A percentile compares a stretch with the other conserved stretches of the same genome.
These are phyloP conservation scores for Verticillium dahliae DNA, from an alignment of 2,329 filamentous ascomycete species.

Conservation along the genomic window DNA sequence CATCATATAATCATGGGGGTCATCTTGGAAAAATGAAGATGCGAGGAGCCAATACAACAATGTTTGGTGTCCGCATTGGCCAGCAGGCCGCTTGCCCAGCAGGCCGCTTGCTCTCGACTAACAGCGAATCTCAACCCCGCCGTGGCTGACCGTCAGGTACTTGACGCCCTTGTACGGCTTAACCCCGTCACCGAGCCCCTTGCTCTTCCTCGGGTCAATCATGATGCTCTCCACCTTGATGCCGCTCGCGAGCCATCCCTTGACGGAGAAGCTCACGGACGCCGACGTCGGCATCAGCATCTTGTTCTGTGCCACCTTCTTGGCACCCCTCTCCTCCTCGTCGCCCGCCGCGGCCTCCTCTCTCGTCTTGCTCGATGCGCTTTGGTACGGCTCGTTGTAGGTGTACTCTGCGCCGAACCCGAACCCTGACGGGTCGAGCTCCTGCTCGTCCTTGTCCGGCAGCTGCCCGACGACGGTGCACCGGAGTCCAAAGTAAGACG, in stretches of 20 bases:
- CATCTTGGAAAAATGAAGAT: too few relatives aligned
- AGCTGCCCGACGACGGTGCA: slow-evolving; percentile 71
- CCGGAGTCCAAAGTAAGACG: slow-evolving; percentile 65
- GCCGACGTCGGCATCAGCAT: slow-evolving; percentile 76
- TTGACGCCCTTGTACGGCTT: slow-evolving; percentile 98
- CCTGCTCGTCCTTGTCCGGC: slow-evolving; percentile 40
- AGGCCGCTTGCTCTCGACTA: slow-evolving; percentile 16
- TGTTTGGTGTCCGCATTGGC: too few relatives aligned
- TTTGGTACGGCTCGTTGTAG: slow-evolving; percentile 53
- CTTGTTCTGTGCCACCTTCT: slow-evolving; percentile 60
- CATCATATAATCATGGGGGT: too few relatives aligned
- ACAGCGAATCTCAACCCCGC: slow-evolving; percentile 58
- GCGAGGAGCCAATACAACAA: too few relatives aligned
- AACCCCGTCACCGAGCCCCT: slow-evolving; percentile 77
- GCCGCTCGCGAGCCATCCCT: slow-evolving; percentile 63
- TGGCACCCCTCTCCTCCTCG: slow-evolving; percentile 42
- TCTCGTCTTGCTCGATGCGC: slow-evolving; percentile 15
- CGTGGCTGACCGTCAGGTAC: slow-evolving; percentile 73
- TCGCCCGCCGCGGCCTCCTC: slow-evolving; percentile 4
- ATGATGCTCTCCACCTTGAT: slow-evolving; percentile 62
- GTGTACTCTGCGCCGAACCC: slow-evolving; percentile 45
- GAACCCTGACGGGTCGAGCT: slow-evolving; percentile 43
- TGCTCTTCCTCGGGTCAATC: slow-evolving; percentile 70
- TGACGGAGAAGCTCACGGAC: slow-evolving; percentile 64
- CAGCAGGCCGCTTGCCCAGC: too few relatives aligned